Evolutionary conservation across 1,284 basidiomycete species (phyloP), one percentile per base, ranked within the genome.

Genomic region (Ganoderma resinaceum): DNA sequence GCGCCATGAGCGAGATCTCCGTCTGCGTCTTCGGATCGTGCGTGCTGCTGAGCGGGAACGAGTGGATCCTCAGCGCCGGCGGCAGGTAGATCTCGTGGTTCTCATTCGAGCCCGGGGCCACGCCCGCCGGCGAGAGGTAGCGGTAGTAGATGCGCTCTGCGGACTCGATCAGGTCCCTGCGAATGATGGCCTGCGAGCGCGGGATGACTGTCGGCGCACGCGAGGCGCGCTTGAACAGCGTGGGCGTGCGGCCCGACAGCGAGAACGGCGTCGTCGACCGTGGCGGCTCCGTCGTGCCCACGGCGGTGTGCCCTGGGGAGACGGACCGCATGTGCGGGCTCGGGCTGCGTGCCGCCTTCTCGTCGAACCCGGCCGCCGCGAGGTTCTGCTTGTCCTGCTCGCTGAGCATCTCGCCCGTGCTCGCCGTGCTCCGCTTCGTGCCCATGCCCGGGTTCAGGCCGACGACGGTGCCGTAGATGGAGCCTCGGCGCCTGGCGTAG

Each of bases 31-130:
- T 88, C 2, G 94, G 94, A 70, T 96, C 90, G 46, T 90, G 87
- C 0, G 86, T 82, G 75, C 89, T 89, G 76, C 82, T 91, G 61
- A 94, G 82, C 2, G 91, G 90, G 82, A 95, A 95, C 16, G 86
- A 85, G 78, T 95, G 91, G 75, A 96, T 90, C 61, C 95, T 91
- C 38, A 96, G 85, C 31, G 92, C 85, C 1, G 93, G 92, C 0
- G 97, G 97, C 23, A 99, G 91, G 80, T 99, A 98, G 70, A 99
- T 97, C 82, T 99, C 97, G 77, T 94, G 92, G 78, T 90, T 92
- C 80, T 93, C 91, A 29, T 84, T 81, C 38, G 88, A 84, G 68
- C 89, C 89, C 5, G 91, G 85, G 20, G 88, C 86, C 73, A 89
- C 89, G 7, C 84, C 86, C 58, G 88, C 89, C 12, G 91, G 91